These are phyloP conservation scores for Zopfia rhizophila DNA, from an alignment of 2,329 filamentous ascomycete species.

Conservation along the genomic window DNA sequence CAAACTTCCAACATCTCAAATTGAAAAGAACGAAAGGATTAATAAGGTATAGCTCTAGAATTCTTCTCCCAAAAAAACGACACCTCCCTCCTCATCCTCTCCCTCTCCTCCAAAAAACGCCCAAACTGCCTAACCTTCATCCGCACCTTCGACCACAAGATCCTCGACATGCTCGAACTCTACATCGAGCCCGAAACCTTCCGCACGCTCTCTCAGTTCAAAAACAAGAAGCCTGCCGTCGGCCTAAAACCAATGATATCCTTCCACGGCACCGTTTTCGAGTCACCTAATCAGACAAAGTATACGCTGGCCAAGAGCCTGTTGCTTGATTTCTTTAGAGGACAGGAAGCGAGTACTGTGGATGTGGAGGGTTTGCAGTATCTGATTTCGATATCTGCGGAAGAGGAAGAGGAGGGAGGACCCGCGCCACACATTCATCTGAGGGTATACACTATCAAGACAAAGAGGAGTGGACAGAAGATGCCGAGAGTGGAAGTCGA, in stretches of 20 bases:
- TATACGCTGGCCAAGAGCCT: constrained; percentile 89
- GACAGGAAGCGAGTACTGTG: constrained; percentile 80
- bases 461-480: constrained; percentile 85
- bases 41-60: constrained; percentile 75
- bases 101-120: constrained; percentile 90
- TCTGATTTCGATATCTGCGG: constrained; percentile 82
- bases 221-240: constrained; percentile 70
- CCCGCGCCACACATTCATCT: constrained; percentile 66
- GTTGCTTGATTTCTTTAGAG: constrained; percentile 90
- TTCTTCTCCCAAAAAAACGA: constrained; percentile 99
- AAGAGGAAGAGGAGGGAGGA: constrained; percentile 61
- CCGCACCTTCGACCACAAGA: constrained; percentile 84
- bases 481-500: constrained; percentile 92
- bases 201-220: constrained; percentile 78
- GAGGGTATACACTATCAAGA: constrained; percentile 85
- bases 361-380: constrained; percentile 97
- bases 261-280: constrained; percentile 90
- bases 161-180: constrained; percentile 95
- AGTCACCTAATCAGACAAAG: constrained; percentile 79
- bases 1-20: no score
- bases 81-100: constrained; percentile 84
- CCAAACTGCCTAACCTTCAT: constrained; percentile 87
- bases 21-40: no score
- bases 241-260: constrained; percentile 89
- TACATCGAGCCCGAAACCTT: constrained; percentile 80